Percentiles rank a stretch among this genome's conserved stretches.
phyloP scores from a whole-genome alignment of 2,329 filamentous ascomycete species.

The Pezizomycotina sp. region DNA sequence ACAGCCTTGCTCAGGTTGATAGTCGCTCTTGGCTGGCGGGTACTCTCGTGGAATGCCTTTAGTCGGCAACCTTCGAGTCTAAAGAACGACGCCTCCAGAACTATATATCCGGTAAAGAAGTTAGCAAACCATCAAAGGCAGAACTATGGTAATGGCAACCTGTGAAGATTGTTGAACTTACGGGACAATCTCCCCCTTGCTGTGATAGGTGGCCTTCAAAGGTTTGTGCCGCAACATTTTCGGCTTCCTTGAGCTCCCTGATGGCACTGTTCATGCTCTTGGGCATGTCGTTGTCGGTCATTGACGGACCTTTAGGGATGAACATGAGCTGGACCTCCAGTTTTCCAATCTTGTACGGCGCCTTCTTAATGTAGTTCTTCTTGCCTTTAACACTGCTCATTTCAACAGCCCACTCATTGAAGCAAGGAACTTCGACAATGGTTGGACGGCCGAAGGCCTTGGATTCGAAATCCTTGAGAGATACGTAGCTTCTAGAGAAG shows the following conservation, averaged over 20 bases:
- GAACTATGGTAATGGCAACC: slow-evolving; percentile 1
- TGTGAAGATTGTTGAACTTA: slow-evolving; percentile 39
- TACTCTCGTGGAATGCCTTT: slow-evolving; percentile 90
- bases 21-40: slow-evolving; percentile 82
- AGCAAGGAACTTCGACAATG: slow-evolving; percentile 77
- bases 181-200: slow-evolving; percentile 91
- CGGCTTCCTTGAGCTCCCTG: slow-evolving; percentile 78
- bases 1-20: slow-evolving; percentile 91
- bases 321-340: slow-evolving; percentile 87
- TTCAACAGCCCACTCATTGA: slow-evolving; percentile 97
- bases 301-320: slow-evolving; percentile 76
- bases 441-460: slow-evolving; percentile 78
- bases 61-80: slow-evolving; percentile 79
- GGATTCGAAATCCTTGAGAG: slow-evolving; percentile 78
- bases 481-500: slow-evolving; percentile 86
- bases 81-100: slow-evolving; percentile 97
- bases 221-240: slow-evolving; percentile 57
- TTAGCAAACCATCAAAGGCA: slow-evolving; percentile 30
- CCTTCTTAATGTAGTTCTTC: slow-evolving; percentile 59
- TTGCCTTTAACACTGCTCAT: slow-evolving; percentile 90
- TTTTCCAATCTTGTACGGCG: slow-evolving; percentile 94
- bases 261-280: slow-evolving; percentile 98
- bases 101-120: slow-evolving; percentile 37
- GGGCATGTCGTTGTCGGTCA: slow-evolving; percentile 82
- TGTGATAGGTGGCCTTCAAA: slow-evolving; percentile 88